A percentile compares a stretch with the other conserved stretches of the same genome.
Conservation (phyloP, 495 filamentous ascomycete genomes). For the Neurospora sp. region DNA sequence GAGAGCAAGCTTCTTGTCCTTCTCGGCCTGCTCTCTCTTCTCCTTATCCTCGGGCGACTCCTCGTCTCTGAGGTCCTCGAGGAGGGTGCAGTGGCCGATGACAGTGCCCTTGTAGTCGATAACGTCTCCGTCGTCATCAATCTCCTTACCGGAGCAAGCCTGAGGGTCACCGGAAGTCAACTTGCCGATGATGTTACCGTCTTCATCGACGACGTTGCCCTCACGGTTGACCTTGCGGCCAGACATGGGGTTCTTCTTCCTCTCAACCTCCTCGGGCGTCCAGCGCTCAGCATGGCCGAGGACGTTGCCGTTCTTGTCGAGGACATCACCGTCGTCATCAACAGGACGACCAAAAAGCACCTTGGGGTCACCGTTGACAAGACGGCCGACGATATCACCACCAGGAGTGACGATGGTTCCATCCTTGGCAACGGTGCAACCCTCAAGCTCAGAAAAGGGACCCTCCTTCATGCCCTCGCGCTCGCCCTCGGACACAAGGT, state of each 20-base stretch:
- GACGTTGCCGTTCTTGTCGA: constrained; percentile 72
- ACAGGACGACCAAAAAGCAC: constrained; percentile 63
- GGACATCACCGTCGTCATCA: constrained; percentile 75
- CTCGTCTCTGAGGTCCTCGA: constrained; percentile 59
- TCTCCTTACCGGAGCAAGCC: constrained; percentile 63
- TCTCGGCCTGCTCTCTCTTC: constrained; percentile 46
- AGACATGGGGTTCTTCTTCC: constrained; percentile 48
- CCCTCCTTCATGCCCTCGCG: constrained; percentile 61
- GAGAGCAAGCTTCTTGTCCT: constrained; percentile 64
- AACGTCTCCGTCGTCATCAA: constrained; percentile 81
- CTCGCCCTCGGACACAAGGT: constrained; percentile 66
- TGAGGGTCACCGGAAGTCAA: constrained; percentile 64
- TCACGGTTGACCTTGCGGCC: constrained; percentile 72
- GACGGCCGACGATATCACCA: constrained; percentile 62
- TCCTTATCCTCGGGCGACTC: constrained; percentile 43
- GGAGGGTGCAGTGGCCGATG: constrained; percentile 68
- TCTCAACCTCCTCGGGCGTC: constrained; percentile 66
- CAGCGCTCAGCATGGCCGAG: constrained; percentile 76
- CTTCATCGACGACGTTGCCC: constrained; percentile 70
- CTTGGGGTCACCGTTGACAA: constrained; percentile 63
- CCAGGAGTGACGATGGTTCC: constrained; percentile 54
- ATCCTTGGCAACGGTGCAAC: constrained; percentile 62
- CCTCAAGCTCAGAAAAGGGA: constrained; percentile 68
- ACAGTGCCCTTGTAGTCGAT: constrained; percentile 72
- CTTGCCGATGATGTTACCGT: constrained; percentile 73